A percentile compares a stretch with the other conserved stretches of the same genome.
Evolutionary conservation across 441 rosid species (phyloP).

Genomic region (Bruguiera hainesii): DNA sequence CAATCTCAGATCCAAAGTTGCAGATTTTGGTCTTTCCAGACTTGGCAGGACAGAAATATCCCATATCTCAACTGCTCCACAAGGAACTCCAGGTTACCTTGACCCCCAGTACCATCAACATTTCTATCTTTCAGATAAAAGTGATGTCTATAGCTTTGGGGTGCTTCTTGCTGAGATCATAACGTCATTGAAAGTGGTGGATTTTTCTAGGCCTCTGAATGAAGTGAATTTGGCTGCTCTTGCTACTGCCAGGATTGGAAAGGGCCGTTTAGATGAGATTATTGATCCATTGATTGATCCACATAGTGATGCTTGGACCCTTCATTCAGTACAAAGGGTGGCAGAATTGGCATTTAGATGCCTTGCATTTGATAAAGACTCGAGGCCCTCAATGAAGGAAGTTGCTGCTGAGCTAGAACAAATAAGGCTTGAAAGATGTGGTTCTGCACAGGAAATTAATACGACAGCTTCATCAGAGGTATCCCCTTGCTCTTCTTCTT

Average conservation of each 20-base stretch:
- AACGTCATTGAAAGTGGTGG: conserved; percentile 73
- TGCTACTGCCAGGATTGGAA: conserved; percentile 63
- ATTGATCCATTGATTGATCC: conserved; percentile 63
- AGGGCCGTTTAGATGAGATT: conserved; percentile 58
- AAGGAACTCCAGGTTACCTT: conserved; percentile 93
- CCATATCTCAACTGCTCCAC: conserved; percentile 96
- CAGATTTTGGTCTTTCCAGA: conserved; percentile 92
- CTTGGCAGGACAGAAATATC: conserved; percentile 75
- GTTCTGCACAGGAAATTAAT: conserved; percentile 24
- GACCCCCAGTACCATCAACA: conserved; percentile 93
- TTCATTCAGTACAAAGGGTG: conserved; percentile 54
- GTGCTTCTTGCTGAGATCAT: conserved; percentile 86
- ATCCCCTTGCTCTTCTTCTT: conserved; percentile 32
- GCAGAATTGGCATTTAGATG: conserved; percentile 86
- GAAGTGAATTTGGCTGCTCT: conserved; percentile 81
- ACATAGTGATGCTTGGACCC: conserved; percentile 52
- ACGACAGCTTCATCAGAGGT: conserved; percentile 19
- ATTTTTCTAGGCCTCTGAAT: conserved; percentile 57
- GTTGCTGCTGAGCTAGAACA: conserved; percentile 74
- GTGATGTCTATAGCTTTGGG: conserved; percentile 91
- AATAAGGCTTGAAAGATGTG: conserved; percentile 44
- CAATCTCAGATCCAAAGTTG: conserved; percentile 72
- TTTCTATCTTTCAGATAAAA: conserved; percentile 85
- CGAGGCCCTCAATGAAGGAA: conserved; percentile 85
- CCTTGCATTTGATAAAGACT: conserved; percentile 71